These are phyloP conservation scores for Nemania sp. DNA, from an alignment of 2,329 filamentous ascomycete genomes.

Conservation along the genomic window DNA sequence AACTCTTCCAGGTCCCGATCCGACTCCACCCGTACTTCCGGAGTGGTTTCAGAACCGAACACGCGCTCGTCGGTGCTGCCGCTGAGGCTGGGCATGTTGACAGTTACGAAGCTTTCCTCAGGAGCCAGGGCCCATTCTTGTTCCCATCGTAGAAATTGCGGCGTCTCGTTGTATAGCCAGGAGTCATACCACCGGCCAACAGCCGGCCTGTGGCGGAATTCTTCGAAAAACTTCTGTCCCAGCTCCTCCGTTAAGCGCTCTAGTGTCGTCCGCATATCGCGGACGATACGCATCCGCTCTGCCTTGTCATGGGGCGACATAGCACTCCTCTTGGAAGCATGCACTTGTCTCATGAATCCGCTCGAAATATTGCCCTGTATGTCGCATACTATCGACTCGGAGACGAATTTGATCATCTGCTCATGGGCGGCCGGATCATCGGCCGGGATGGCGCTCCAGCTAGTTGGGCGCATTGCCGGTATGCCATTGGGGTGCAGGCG, in stretches of 20 bases:
- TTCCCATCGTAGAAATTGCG: slow-evolving; percentile 25
- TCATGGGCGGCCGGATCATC: slow-evolving; percentile 27
- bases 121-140: slow-evolving; percentile 25
- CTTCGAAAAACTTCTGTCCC: slow-evolving; percentile 27
- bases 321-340: slow-evolving; percentile 26
- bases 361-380: slow-evolving; percentile 28
- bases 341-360: slow-evolving; percentile 25
- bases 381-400: slow-evolving; percentile 25
- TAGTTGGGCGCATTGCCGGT: slow-evolving; percentile 14
- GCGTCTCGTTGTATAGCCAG: slow-evolving; percentile 25
- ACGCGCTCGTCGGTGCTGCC: slow-evolving; percentile 22
- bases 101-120: slow-evolving; percentile 10
- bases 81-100: slow-evolving; percentile 11
- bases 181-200: slow-evolving; percentile 30
- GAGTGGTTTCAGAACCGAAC: slow-evolving; percentile 22
- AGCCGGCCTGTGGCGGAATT: slow-evolving; percentile 24
- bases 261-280: slow-evolving; percentile 25
- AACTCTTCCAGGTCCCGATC: slow-evolving; percentile 17
- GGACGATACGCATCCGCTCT: slow-evolving; percentile 28
- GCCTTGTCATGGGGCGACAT: slow-evolving; percentile 28
- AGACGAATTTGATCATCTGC: slow-evolving; percentile 28
- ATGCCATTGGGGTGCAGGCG: slow-evolving; percentile 21
- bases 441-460: slow-evolving; percentile 24
- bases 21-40: slow-evolving; percentile 20
- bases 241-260: slow-evolving; percentile 28